Percentiles rank a stretch among this genome's conserved stretches.
phyloP scores from a whole-genome alignment of 208 protist species.

The Trypanosoma grayi region DNA sequence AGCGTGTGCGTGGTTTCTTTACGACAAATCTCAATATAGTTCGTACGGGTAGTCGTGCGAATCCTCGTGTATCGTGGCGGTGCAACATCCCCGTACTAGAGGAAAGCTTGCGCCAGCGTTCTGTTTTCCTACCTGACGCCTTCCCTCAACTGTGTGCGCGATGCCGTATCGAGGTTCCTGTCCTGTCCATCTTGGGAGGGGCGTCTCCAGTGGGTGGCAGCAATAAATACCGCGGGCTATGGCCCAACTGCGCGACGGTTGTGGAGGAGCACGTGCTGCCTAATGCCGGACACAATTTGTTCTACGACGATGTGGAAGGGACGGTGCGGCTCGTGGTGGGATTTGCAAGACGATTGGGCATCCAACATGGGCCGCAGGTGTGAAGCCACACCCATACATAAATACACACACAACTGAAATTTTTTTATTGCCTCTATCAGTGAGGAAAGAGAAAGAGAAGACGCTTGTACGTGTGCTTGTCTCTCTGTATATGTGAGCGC shows the following conservation, averaged over 20 bases:
- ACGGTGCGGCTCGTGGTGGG: constrained; percentile 22
- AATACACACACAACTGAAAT: not conserved
- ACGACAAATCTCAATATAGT: constrained; percentile 51
- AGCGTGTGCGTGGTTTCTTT: constrained; percentile 40
- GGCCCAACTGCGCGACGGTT: constrained; percentile 25
- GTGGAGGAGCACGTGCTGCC: constrained; percentile 48
- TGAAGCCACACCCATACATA: not conserved
- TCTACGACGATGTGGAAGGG: constrained; percentile 47
- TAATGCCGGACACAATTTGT: constrained; percentile 50
- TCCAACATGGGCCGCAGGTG: not conserved
- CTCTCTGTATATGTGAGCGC: too few relatives aligned
- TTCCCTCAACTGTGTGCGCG: not conserved
- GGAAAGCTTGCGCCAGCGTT: constrained; percentile 25
- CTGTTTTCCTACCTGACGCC: constrained; percentile 41
- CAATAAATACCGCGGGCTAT: constrained; percentile 19
- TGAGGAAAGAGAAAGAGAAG: not conserved
- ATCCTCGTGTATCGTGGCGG: constrained; percentile 32
- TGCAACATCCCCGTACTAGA: constrained; percentile 52
- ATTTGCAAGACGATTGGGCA: constrained; percentile 27
- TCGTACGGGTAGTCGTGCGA: not conserved
- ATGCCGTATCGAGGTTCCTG: constrained; percentile 19
- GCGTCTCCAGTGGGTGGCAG: constrained; percentile 42
- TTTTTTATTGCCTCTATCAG: too few relatives aligned
- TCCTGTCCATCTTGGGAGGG: constrained; percentile 53
- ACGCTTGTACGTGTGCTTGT: too few relatives aligned